phyloP scores from a whole-genome alignment of 441 rosid species.

The Corymbia citriodora region DNA sequence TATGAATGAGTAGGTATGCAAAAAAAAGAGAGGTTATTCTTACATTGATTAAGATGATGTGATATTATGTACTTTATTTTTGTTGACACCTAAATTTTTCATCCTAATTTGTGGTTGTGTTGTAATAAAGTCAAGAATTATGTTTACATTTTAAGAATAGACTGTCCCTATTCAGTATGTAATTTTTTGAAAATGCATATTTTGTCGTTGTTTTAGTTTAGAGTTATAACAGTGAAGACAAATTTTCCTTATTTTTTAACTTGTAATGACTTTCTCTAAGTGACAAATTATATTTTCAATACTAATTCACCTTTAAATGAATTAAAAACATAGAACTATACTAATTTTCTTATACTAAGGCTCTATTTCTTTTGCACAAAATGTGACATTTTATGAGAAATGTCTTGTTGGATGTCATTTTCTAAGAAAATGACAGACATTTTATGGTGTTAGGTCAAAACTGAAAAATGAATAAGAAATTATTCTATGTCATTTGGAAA shows the following conservation, averaged over 20 bases:
- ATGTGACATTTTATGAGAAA: too few species aligned
- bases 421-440: not conserved
- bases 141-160: not conserved
- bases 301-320: not conserved
- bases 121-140: not conserved
- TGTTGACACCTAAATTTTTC: not conserved
- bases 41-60: not conserved
- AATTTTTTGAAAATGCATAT: not conserved
- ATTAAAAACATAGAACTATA: not conserved
- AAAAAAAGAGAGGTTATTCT: not conserved
- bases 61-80: not conserved
- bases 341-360: not conserved
- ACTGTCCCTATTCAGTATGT: not conserved
- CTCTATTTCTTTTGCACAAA: fast-evolving
- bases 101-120: not conserved
- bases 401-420: too few species aligned
- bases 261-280: not conserved
- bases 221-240: not conserved
- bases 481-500: too few species aligned
- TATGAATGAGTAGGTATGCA: not conserved
- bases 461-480: too few species aligned
- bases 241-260: not conserved
- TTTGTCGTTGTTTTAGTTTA: not conserved
- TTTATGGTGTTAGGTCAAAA: not conserved
- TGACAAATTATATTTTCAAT: not conserved